Evolutionary conservation across 1,284 basidiomycete genomes (phyloP), one percentile per base, ranked within the genome.

Genomic region (Ustilago lituana): DNA sequence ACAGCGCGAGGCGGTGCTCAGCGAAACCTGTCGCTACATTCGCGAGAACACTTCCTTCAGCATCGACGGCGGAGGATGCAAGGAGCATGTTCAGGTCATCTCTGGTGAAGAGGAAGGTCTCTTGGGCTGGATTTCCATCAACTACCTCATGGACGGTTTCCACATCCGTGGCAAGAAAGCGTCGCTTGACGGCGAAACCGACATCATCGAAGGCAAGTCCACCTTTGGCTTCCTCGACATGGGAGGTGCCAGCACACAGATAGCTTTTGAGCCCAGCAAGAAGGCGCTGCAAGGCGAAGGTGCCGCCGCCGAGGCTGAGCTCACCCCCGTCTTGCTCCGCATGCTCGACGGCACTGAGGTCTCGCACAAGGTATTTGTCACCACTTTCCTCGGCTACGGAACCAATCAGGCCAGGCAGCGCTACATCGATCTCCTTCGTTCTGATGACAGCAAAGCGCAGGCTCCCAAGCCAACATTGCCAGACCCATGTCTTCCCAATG

Each of bases 61-160:
- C 46, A 83, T 81, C 33, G 65, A 72, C 79, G 15, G 85, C 78
- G 76, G 62, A 26, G 19, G 77, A 6, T 98, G 95, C 82, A 90
- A 91, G 14, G 88, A 91, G 49, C 94, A 91, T 73, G 89, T 98
- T 3, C 89, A 92, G 56, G 93, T 98, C 74, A 98, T 98, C 77
- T 91, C 92, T 1, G 96, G 96, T 47, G 94, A 98, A 83, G 95
- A 98, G 82, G 96, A 99, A 80, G 96, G 96, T 0, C 84, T 98
- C 43, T 96, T 95, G 82, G 96, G 96, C 2, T 99, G 96, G 96
- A 93, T 99, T 53, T 72, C 94, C 0, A 93, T 98, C 80, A 99
- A 98, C 83, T 98, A 99, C 82, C 89, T 98, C 39, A 96, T 98
- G 93, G 92, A 98, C 79, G 95, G 94, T 2, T 99, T 99, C 81